Conservation (phyloP, 139 green algal species). For the Picochlorum sp. region DNA sequence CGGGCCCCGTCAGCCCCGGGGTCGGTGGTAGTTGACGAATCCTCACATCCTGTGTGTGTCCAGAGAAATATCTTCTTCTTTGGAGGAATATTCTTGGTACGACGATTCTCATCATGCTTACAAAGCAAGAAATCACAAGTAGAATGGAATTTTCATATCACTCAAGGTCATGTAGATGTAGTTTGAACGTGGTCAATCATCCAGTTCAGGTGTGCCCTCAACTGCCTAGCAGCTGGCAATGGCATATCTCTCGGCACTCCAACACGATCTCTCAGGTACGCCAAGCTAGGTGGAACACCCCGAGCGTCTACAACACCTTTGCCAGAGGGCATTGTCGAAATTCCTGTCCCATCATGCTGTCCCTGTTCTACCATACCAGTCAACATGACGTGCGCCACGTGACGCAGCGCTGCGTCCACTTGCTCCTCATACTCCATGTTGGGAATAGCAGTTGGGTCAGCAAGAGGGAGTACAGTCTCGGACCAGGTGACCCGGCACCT, state of each 20-base stretch:
- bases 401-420: slow-evolving; percentile 57
- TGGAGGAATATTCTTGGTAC: too few species aligned
- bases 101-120: too few species aligned
- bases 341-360: neutral
- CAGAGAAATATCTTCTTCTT: too few species aligned
- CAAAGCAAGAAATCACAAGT: neutral
- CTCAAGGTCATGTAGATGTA: neutral
- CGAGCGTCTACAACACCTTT: slow-evolving; percentile 16
- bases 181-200: slow-evolving; percentile 26
- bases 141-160: neutral
- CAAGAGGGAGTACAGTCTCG: slow-evolving; percentile 55
- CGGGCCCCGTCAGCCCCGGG: too few species aligned
- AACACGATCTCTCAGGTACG: slow-evolving; percentile 75
- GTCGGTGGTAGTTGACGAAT: too few species aligned
- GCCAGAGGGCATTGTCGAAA: neutral
- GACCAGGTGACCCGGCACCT: slow-evolving; percentile 51
- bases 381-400: slow-evolving; percentile 74
- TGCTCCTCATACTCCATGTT: slow-evolving; percentile 25
- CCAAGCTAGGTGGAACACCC: slow-evolving; percentile 19
- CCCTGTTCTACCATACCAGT: slow-evolving; percentile 50
- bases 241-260: slow-evolving; percentile 78
- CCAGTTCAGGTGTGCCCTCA: slow-evolving; percentile 83
- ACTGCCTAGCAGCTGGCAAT: slow-evolving; percentile 71
- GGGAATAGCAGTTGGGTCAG: slow-evolving; percentile 64
- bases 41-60: too few species aligned